Evolutionary conservation across 768 basidiomycete species (phyloP), one percentile per base, ranked within the genome.

Genomic region (Boletus fagicola): DNA sequence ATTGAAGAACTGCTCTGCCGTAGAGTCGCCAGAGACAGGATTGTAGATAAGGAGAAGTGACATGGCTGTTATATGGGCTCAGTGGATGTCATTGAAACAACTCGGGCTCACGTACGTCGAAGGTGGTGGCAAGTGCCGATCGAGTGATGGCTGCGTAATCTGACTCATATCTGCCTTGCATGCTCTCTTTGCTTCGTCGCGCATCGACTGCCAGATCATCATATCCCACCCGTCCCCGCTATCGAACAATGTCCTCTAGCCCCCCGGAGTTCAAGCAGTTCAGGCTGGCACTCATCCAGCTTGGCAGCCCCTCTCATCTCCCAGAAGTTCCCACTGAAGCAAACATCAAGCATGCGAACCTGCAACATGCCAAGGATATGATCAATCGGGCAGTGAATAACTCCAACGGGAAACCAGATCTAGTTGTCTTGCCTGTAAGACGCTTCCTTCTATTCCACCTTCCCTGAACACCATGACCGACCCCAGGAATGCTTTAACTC

Each of bases 401-500:
- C 12, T 56, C 72, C 5, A 62, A 63, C 13, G 60, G 54, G 35
- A 92, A 86, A 73, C 88, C 91, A 16, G 83, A 91, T 66, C 64
- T 95, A 13, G 83, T 97, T 56, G 92, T 96, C 5, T 77, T 97
- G 24, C 94, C 94, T 2, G 92, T 92, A 64, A 58, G 86, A 62
- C 49, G 31, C 20, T 49, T 51, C 7, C 39, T 36, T 20, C 42
- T 53, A 10, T 36, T 30, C 30, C 38, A 20, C 46, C 31, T 46
- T 53, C 35, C 31, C 53, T 33, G 56, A 33, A 49, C 54, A 39
- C 38, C 50, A 38, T 50, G 50, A 36, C 16, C 24, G 5, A 33
- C 28, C 15, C 31, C 57, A 92, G 92, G 92, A 91, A 82, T 92
- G 85, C 72, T 94, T 93, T 73, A 91, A 93, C 67, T 92, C 89